Percentiles rank a stretch among this genome's conserved stretches.
Evolutionary conservation across 2,329 filamentous ascomycete species (phyloP).

Genomic region (Scleromitrula shiraiana): DNA sequence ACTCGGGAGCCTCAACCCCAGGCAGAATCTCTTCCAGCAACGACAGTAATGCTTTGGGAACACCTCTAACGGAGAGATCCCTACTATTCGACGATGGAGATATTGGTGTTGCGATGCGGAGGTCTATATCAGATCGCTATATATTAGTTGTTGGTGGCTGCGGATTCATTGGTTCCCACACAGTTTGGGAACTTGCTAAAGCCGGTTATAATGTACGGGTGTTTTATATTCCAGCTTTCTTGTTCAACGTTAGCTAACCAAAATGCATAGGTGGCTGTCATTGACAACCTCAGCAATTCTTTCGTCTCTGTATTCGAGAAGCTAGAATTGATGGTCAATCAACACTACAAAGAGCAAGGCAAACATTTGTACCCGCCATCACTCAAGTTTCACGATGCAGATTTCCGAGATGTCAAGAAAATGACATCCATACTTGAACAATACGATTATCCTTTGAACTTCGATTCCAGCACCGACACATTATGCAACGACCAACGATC

Average conservation of each 20-base stretch:
- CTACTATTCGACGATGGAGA: conserved; percentile 19
- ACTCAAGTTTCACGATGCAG: conserved; percentile 24
- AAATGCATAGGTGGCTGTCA: conserved; percentile 30
- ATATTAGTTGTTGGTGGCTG: conserved; percentile 40
- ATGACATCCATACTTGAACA: conserved; percentile 21
- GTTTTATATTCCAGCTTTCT: neutral
- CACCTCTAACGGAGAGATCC: conserved; percentile 21
- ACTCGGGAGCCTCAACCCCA: conserved; percentile 19
- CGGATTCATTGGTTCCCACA: conserved; percentile 44
- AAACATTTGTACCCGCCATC: conserved; percentile 16
- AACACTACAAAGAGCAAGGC: conserved; percentile 15
- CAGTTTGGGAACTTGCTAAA: conserved; percentile 40
- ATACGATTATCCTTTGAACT: conserved; percentile 14
- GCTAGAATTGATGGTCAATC: conserved; percentile 16
- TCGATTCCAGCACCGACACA: conserved; percentile 3
- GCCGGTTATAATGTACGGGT: conserved; percentile 36
- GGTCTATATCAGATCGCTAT: conserved; percentile 13
- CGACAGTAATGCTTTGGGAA: conserved; percentile 16
- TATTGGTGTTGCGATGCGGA: conserved; percentile 15
- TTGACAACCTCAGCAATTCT: conserved; percentile 33
- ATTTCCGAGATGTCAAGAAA: conserved; percentile 22
- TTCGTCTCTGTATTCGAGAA: conserved; percentile 19
- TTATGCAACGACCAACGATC: conserved; percentile 12
- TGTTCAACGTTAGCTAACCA: neutral
- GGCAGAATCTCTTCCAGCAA: conserved; percentile 14